phyloP scores from a whole-genome alignment of 345 rosid species.

The Aurinia saxatilis region DNA sequence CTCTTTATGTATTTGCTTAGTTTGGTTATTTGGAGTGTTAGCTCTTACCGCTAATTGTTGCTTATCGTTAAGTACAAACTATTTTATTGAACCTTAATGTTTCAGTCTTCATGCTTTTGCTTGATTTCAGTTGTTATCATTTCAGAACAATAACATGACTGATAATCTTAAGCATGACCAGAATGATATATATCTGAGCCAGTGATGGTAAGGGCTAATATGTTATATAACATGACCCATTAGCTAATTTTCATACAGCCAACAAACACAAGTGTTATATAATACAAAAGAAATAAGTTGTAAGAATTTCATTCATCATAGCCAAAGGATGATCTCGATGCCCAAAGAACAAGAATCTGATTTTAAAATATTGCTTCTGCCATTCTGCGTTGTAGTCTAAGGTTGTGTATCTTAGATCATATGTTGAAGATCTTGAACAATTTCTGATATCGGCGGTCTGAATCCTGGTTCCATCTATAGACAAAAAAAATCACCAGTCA shows the following conservation, averaged over 20 bases:
- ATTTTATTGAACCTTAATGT: background rate
- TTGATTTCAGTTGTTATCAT: background rate
- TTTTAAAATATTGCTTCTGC: background rate
- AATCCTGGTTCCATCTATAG: slow-evolving; percentile 76
- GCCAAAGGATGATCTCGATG: background rate
- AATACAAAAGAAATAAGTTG: background rate
- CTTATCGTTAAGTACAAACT: background rate
- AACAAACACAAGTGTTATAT: background rate
- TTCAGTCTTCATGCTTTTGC: background rate
- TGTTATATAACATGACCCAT: background rate
- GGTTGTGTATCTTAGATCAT: slow-evolving; percentile 36
- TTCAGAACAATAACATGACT: background rate
- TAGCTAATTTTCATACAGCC: background rate
- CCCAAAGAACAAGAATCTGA: slow-evolving; percentile 7
- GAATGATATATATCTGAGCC: background rate
- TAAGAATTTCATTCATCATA: background rate
- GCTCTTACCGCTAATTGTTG: no score
- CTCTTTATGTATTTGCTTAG: no score
- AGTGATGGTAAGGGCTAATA: background rate
- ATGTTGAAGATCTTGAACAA: slow-evolving; percentile 75
- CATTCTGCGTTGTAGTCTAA: background rate
- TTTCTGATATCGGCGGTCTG: slow-evolving; percentile 77
- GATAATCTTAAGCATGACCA: background rate
- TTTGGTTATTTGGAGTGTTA: no score
- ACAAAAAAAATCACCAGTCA: background rate